Conservation (phyloP, 345 rosid species). For the Excoecaria cochinchinensis region DNA sequence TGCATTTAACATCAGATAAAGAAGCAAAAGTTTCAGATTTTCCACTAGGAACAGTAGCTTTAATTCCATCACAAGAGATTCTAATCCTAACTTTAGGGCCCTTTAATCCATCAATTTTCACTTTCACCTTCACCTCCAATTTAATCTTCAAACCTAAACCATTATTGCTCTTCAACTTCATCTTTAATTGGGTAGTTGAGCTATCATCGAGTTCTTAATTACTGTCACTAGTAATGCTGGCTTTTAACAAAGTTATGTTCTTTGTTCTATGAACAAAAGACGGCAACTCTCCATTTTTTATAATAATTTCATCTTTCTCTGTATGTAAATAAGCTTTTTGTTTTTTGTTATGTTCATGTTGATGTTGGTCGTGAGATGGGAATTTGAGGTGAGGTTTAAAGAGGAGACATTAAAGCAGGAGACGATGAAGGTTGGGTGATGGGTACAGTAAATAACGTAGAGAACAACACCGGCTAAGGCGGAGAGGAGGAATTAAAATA, state of each 20-base stretch:
- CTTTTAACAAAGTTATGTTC: conserved; percentile 64
- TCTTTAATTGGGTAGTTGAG: conserved; percentile 45
- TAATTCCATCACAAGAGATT: conserved; percentile 67
- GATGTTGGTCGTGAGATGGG: conserved; percentile 48
- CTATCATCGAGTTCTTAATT: conserved; percentile 40
- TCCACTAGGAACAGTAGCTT: conserved; percentile 53
- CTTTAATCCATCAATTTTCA: conserved; percentile 62
- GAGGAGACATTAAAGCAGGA: conserved; percentile 55
- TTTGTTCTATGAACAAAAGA: conserved; percentile 62
- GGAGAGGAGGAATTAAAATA: conserved; percentile 44
- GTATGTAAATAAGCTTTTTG: conserved; percentile 56
- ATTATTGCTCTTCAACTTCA: conserved; percentile 51
- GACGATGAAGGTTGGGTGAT: conserved; percentile 63
- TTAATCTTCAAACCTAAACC: conserved; percentile 55
- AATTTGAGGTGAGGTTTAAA: conserved; percentile 55
- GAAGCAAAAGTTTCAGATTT: conserved; percentile 52
- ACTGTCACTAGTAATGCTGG: conserved; percentile 40
- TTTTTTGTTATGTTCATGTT: conserved; percentile 64
- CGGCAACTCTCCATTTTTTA: conserved; percentile 57
- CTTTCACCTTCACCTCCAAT: conserved; percentile 62
- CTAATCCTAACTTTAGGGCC: conserved; percentile 59
- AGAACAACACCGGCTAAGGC: conserved; percentile 48
- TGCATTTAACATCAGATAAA: conserved; percentile 58
- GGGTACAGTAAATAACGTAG: conserved; percentile 77
- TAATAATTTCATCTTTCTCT: conserved; percentile 35